A percentile compares a stretch with the other conserved stretches of the same genome.
These are phyloP conservation scores for Globisporangium megalacanthum DNA, from an alignment of 352 stramenopile species.

Conservation along the genomic window DNA sequence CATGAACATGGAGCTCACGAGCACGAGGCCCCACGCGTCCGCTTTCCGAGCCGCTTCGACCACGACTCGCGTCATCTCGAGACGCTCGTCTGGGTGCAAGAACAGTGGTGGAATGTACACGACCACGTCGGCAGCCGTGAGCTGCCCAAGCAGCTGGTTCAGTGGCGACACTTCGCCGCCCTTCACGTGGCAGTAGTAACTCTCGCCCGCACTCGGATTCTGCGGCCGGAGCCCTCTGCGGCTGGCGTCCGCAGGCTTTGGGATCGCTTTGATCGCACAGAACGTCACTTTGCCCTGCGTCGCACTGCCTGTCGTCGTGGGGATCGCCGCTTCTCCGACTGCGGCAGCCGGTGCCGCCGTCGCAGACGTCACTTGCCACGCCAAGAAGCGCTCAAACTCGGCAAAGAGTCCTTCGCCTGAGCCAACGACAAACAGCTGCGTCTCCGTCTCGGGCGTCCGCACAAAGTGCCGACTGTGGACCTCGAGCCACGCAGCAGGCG, in stretches of 20 bases:
- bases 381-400: slow-evolving; percentile 56
- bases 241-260: slow-evolving; percentile 8
- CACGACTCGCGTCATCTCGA: slow-evolving; percentile 51
- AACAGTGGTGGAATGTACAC: slow-evolving; percentile 64
- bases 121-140: slow-evolving; percentile 61
- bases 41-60: slow-evolving; percentile 41
- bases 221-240: not conserved
- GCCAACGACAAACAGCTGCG: slow-evolving; percentile 80
- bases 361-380: slow-evolving; percentile 54
- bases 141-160: slow-evolving; percentile 44
- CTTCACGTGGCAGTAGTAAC: slow-evolving; percentile 35
- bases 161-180: slow-evolving; percentile 38
- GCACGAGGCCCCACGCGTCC: slow-evolving; percentile 64
- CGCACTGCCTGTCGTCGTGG: slow-evolving; percentile 23
- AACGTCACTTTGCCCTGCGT: slow-evolving; percentile 67
- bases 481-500: slow-evolving; percentile 45
- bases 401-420: slow-evolving; percentile 62
- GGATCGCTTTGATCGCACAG: slow-evolving; percentile 56
- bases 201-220: not conserved
- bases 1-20: slow-evolving; percentile 70
- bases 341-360: slow-evolving; percentile 17
- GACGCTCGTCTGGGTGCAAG: slow-evolving; percentile 36
- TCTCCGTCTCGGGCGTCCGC: slow-evolving; percentile 51
- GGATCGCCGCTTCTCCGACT: slow-evolving; percentile 46
- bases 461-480: slow-evolving; percentile 30